Base-by-base conservation (phyloP, 78 protist species). In the Protostelium mycophagum region DNA sequence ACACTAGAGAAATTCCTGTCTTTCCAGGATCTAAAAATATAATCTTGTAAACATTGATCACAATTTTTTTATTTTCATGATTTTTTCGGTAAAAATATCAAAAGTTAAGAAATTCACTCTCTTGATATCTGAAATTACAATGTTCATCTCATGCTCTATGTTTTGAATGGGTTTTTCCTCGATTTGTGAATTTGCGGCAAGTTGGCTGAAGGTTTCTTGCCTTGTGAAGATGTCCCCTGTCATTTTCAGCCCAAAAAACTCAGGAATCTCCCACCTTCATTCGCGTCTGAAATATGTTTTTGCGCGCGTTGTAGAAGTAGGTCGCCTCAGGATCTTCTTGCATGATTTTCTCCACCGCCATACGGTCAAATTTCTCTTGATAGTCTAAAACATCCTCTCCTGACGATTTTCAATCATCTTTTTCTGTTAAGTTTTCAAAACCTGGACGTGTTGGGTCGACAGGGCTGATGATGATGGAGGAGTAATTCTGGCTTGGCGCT, bases 381-480 rank as follows among this genome's bases (percentile, higher is more conserved):
- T 85, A 10, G 34, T 85, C 87, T 28, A 85, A 34, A 36, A 85
- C 87, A 5, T 85, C 87, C 34, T n/a, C n/a, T 51, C 73, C 73
- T 51, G 73, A 16, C 73, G 5, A n/a, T n/a, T n/a, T n/a, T n/a
- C n/a, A n/a, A n/a, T n/a, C n/a, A n/a, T n/a, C n/a, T n/a, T n/a
- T n/a, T n/a, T n/a, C n/a, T n/a, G n/a, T n/a, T n/a, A n/a, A n/a
- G n/a, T n/a, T n/a, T n/a, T n/a, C n/a, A n/a, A n/a, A n/a, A n/a
- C n/a, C n/a, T n/a, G n/a, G n/a, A n/a, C n/a, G n/a, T n/a, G n/a
- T n/a, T n/a, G n/a, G n/a, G 34, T 34, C 51, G 34, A 36, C 34
- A 1, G 38, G 38, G 34, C 87, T 37, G 36, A 28, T 35, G 36
- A 34, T 38, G 23, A 10, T 38, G 28, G 38, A 23, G 88, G 9